Evolutionary conservation across 331 rosid genomes (phyloP).

Genomic region (Phaseolus coccineus): DNA sequence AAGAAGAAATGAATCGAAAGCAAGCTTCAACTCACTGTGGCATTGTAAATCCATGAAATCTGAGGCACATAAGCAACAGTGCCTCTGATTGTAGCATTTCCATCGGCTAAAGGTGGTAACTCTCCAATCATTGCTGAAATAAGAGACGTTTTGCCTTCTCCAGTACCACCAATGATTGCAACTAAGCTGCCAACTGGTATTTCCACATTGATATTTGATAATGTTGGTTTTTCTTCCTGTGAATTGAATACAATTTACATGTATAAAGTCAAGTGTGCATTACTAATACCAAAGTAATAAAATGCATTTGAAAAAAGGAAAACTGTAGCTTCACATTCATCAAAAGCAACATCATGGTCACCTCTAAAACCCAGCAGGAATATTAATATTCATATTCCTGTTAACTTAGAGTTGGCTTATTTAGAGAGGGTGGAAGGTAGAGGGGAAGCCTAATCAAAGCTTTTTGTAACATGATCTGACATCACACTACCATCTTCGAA

Average conservation of each 20-base stretch:
- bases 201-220: conserved; percentile 78
- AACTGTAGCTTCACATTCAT: conserved; percentile 6
- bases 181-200: conserved; percentile 83
- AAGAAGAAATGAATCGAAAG: background rate
- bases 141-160: conserved; percentile 95
- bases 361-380: background rate
- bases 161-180: conserved; percentile 92
- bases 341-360: conserved; percentile 12
- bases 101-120: conserved; percentile 62
- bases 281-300: conserved; percentile 7
- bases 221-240: conserved; percentile 72
- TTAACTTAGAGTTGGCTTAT: background rate
- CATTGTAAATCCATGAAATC: conserved; percentile 97
- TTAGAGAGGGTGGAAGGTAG: background rate
- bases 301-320: conserved; percentile 5
- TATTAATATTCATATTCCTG: background rate
- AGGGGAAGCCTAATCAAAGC: background rate
- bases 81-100: conserved; percentile 72
- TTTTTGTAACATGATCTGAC: background rate
- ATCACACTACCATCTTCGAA: background rate
- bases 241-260: conserved; percentile 16
- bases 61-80: conserved; percentile 96
- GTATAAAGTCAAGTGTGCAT: conserved; percentile 6
- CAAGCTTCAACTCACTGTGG: conserved; percentile 71
- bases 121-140: conserved; percentile 93